These are phyloP conservation scores for Fusarium secorum DNA, from an alignment of 2,329 filamentous ascomycete genomes.

Conservation along the genomic window DNA sequence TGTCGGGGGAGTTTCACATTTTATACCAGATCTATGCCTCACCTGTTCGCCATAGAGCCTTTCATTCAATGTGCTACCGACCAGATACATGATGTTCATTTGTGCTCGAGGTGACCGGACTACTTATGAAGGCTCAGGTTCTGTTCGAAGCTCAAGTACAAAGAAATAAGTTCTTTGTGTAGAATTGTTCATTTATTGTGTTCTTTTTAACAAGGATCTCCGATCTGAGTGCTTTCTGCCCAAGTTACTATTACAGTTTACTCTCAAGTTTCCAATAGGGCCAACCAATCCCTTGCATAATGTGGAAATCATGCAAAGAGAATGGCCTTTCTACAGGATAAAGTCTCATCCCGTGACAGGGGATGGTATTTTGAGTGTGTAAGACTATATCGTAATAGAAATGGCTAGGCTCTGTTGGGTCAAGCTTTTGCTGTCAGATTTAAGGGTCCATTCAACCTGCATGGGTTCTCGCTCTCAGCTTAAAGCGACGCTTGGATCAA, in stretches of 20 bases:
- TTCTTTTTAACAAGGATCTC: background rate
- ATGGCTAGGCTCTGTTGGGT: background rate
- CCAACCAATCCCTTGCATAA: background rate
- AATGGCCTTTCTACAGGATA: background rate
- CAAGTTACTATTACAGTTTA: fast-evolving
- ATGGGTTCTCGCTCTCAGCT: background rate
- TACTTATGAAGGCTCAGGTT: background rate
- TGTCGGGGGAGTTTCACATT: background rate
- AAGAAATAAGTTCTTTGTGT: background rate
- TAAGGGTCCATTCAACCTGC: background rate
- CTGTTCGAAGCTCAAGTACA: background rate
- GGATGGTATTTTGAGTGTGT: background rate
- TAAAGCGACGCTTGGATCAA: background rate
- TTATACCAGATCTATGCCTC: background rate
- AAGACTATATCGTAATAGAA: background rate
- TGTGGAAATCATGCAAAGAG: background rate
- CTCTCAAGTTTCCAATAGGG: fast-evolving
- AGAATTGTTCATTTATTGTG: background rate
- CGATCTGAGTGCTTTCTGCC: fast-evolving
- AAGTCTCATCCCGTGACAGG: background rate
- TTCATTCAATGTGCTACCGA: background rate
- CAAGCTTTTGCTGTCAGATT: background rate
- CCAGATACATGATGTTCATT: too few species aligned
- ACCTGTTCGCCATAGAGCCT: fast-evolving
- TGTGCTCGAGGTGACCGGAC: fast-evolving